phyloP scores from a whole-genome alignment of 1,284 basidiomycete species.

The Cryptococcus floricola region DNA sequence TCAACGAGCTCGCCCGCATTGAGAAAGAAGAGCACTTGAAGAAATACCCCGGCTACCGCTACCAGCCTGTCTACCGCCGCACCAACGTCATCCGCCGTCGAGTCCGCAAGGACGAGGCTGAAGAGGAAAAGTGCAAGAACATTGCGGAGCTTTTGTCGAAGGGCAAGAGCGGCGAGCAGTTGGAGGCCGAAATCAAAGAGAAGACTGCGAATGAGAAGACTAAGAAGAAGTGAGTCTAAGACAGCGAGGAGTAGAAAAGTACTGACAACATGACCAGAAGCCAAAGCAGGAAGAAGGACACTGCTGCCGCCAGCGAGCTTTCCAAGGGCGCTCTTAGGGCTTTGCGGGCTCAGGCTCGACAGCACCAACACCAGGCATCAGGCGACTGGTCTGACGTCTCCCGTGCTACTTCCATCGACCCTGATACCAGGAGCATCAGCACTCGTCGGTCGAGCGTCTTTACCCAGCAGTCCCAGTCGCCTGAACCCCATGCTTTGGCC shows the following conservation, averaged over 20 bases:
- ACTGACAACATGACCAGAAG: background rate
- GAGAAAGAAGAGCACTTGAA: constrained; percentile 72
- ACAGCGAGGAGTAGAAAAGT: background rate
- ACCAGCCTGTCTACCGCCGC: constrained; percentile 39
- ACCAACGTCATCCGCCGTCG: constrained; percentile 44
- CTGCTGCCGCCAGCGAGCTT: constrained; percentile 16
- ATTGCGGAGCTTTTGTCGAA: constrained; percentile 69
- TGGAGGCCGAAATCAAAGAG: constrained; percentile 64
- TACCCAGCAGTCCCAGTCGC: background rate
- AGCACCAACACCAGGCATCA: constrained; percentile 12
- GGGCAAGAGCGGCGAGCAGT: constrained; percentile 66
- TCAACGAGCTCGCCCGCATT: constrained; percentile 68
- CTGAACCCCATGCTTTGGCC: background rate
- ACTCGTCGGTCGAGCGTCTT: background rate
- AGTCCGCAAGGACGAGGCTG: constrained; percentile 52
- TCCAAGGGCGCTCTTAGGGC: constrained; percentile 37
- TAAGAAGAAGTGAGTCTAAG: background rate
- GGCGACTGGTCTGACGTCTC: constrained; percentile 28
- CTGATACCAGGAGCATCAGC: background rate
- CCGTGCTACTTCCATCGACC: constrained; percentile 11
- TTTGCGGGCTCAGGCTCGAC: constrained; percentile 28
- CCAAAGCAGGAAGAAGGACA: background rate
- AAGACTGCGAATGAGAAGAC: constrained; percentile 10
- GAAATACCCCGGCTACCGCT: constrained; percentile 49
- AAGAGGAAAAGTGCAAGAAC: constrained; percentile 51